These are phyloP conservation scores for Alternaria angustiovoidea DNA, from an alignment of 2,329 filamentous ascomycete genomes.

Conservation along the genomic window DNA sequence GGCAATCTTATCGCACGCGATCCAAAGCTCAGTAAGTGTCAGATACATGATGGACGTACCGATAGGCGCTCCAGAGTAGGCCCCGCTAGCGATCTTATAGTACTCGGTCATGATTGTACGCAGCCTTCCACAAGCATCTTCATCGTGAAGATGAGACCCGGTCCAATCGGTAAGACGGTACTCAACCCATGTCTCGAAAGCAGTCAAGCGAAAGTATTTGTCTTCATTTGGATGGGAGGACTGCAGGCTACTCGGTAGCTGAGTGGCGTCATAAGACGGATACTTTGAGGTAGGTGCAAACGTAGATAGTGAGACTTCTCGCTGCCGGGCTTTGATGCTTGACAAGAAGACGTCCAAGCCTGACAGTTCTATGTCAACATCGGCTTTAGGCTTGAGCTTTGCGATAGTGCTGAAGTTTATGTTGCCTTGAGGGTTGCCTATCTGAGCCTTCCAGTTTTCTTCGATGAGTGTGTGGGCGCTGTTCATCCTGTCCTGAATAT, in stretches of 20 bases:
- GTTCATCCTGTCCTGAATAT: conserved; percentile 5
- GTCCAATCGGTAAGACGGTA: conserved; percentile 53
- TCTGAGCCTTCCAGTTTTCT: conserved; percentile 18
- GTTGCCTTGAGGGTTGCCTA: not conserved
- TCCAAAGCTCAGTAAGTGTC: conserved; percentile 66
- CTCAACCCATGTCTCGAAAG: conserved; percentile 62
- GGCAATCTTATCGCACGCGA: conserved; percentile 62
- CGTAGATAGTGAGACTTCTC: not conserved
- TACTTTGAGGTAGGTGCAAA: conserved; percentile 23
- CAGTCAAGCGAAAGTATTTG: conserved; percentile 50
- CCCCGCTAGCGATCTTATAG: conserved; percentile 3
- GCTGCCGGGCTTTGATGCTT: conserved; percentile 11
- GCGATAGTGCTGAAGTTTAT: conserved; percentile 11
- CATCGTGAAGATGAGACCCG: conserved; percentile 23
- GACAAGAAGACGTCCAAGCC: conserved; percentile 29
- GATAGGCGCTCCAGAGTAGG: conserved; percentile 57
- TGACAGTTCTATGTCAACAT: conserved; percentile 28
- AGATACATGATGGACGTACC: conserved; percentile 64
- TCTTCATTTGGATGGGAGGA: conserved; percentile 17
- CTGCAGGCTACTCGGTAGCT: conserved; percentile 13
- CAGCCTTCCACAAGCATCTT: conserved; percentile 35
- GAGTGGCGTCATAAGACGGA: conserved; percentile 11
- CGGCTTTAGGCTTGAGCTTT: conserved; percentile 19
- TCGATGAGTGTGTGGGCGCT: conserved; percentile 20
- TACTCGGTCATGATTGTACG: conserved; percentile 27